Evolutionary conservation across 2,329 filamentous ascomycete species (phyloP).

Genomic region (Epichloe gansuensis): DNA sequence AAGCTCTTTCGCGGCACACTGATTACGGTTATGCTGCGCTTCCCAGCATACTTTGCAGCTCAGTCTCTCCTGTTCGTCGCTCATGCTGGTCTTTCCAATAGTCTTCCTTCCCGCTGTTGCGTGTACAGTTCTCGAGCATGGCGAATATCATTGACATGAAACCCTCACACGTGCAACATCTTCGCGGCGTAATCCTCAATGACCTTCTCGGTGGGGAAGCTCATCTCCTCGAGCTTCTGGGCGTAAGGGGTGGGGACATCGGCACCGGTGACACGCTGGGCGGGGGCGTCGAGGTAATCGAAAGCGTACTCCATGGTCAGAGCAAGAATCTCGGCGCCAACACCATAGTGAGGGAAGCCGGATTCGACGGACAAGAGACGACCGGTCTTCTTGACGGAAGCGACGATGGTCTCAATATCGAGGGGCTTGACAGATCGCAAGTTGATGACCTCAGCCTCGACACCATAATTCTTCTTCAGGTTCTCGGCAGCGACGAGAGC

Average conservation of each 20-base stretch:
- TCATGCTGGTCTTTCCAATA: not conserved
- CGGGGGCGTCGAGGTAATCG: conserved; percentile 91
- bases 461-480: conserved; percentile 91
- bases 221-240: conserved; percentile 83
- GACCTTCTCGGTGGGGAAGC: conserved; percentile 80
- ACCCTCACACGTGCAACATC: conserved; percentile 61
- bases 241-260: conserved; percentile 97
- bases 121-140: not conserved
- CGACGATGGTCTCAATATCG: conserved; percentile 87
- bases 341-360: conserved; percentile 90
- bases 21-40: conserved; percentile 6
- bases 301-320: conserved; percentile 96
- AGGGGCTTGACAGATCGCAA: conserved; percentile 94
- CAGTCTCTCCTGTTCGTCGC: not conserved
- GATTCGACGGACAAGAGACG: conserved; percentile 87
- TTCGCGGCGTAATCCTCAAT: conserved; percentile 85
- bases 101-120: not conserved
- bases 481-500: conserved; percentile 77
- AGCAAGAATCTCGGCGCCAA: conserved; percentile 84
- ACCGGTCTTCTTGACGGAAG: conserved; percentile 97
- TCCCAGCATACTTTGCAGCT: conserved; percentile 3
- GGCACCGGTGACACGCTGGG: conserved; percentile 86
- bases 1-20: conserved; percentile 6
- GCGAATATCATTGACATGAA: not conserved
- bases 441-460: conserved; percentile 96